Percentiles rank a stretch among this genome's conserved stretches.
phyloP scores from a whole-genome alignment of 1,139 yeast genomes.

The Debaryomyces psychrophilus region DNA sequence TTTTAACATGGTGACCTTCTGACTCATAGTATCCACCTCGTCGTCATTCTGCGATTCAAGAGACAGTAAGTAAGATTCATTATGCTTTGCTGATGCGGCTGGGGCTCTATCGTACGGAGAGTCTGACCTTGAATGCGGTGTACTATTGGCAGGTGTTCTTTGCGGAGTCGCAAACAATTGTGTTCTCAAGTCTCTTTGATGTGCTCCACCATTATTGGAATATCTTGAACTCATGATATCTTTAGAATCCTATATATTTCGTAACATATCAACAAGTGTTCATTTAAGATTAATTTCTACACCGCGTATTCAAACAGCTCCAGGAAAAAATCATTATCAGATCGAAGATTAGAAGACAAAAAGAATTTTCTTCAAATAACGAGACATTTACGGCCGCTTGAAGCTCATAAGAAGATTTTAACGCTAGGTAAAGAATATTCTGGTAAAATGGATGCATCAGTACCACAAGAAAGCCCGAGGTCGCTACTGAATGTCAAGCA shows the following conservation, averaged over 20 bases:
- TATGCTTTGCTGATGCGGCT: constrained; percentile 44
- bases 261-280: background rate
- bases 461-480: constrained; percentile 42
- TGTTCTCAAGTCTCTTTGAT: constrained; percentile 51
- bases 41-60: constrained; percentile 86
- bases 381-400: background rate
- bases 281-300: background rate
- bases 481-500: constrained; percentile 71
- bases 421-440: background rate
- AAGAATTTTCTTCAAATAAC: background rate
- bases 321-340: constrained; percentile 7
- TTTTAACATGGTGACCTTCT: constrained; percentile 72
- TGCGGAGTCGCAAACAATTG: constrained; percentile 43
- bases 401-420: background rate
- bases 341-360: constrained; percentile 5
- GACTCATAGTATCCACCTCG: constrained; percentile 68
- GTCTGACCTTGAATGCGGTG: constrained; percentile 40
- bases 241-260: background rate
- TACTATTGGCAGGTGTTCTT: constrained; percentile 19
- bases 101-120: constrained; percentile 56
- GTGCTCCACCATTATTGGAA: constrained; percentile 42
- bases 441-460: constrained; percentile 10
- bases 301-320: constrained; percentile 1
- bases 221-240: constrained; percentile 35
- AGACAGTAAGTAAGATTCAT: constrained; percentile 63